Base-by-base conservation (phyloP, 176 grass and related monocot genomes). In the Dactylis glomerata region DNA sequence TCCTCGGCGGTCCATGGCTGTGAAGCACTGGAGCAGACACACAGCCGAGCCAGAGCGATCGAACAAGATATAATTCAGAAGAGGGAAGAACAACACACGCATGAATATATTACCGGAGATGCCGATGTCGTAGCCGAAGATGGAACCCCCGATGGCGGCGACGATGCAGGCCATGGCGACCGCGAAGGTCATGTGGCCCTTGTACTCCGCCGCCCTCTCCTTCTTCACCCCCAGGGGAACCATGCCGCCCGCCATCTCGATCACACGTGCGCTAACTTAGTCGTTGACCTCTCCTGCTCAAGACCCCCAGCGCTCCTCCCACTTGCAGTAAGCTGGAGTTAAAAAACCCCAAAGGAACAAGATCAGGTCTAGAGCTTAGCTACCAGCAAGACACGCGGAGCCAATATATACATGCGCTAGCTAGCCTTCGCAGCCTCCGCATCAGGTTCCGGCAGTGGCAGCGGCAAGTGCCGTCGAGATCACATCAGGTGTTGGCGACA, bases 51-150 rank as follows among this genome's bases (percentile, higher is more conserved):
- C 11, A 45, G 5, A 49, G 46, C 14, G 46, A 16, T 13, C 46
- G 46, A 16, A 14, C 46, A 49, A 49, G 4, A 8, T 7, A 49
- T 49, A 49, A 16, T 49, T 14, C 12, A 49, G 46, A 47, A 15
- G 45, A 47, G 44, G 0, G 44, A 14, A 4, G 41, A 42, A 42
- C 8, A 42, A 10, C 12, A 45, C 44, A 45, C 14, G 44, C 12
- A 45, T 6, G 58, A 27, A 27, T 6, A 28, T 31, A 6, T 6
- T 63, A 97, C 94, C 94, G 16, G 94, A 97, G 86, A 97, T 97
- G 7, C 90, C 95, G 76, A 93, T 93, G 78, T 97, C 92, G 23
- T 95, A 95, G 78, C 94, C 94, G 81, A 97, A 97, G 87, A 95
- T 93, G 85, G 95, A 87, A 9, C 95, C 95, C 0, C 95, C 95